Evolutionary conservation across 2,329 filamentous ascomycete species (phyloP).

Genomic region (Neonectria sp.): DNA sequence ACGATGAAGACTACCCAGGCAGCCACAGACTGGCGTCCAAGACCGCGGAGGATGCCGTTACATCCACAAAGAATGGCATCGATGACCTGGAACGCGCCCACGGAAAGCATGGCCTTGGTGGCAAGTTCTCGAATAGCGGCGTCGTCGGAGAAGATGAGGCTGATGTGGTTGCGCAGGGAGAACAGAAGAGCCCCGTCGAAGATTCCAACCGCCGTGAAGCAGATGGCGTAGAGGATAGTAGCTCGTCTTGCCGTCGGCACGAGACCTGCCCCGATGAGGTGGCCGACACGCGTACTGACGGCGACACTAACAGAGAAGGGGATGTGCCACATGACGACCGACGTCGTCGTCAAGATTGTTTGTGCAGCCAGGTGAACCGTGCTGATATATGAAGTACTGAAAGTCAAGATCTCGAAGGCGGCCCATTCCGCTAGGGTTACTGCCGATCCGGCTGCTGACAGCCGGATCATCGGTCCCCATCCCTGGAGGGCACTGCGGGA

Average conservation of each 20-base stretch:
- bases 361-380: constrained; percentile 60
- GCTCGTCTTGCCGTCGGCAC: constrained; percentile 52
- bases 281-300: constrained; percentile 59
- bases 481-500: constrained; percentile 53
- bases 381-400: constrained; percentile 61
- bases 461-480: constrained; percentile 58
- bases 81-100: constrained; percentile 30
- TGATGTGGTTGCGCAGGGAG: constrained; percentile 18
- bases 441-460: constrained; percentile 57
- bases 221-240: constrained; percentile 50
- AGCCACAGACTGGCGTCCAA: constrained; percentile 56
- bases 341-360: constrained; percentile 58
- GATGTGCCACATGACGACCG: constrained; percentile 59
- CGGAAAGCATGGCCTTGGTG: constrained; percentile 20
- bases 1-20: constrained; percentile 54
- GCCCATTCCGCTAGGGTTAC: constrained; percentile 61
- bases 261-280: constrained; percentile 57
- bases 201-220: constrained; percentile 52
- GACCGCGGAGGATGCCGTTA: constrained; percentile 57
- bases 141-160: constrained; percentile 23
- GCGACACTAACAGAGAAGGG: constrained; percentile 60
- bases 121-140: constrained; percentile 11
- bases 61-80: constrained; percentile 42
- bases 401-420: constrained; percentile 60
- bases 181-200: constrained; percentile 50